These are phyloP conservation scores for Xylariaceae sp. DNA, from an alignment of 2,329 filamentous ascomycete genomes.

Conservation along the genomic window DNA sequence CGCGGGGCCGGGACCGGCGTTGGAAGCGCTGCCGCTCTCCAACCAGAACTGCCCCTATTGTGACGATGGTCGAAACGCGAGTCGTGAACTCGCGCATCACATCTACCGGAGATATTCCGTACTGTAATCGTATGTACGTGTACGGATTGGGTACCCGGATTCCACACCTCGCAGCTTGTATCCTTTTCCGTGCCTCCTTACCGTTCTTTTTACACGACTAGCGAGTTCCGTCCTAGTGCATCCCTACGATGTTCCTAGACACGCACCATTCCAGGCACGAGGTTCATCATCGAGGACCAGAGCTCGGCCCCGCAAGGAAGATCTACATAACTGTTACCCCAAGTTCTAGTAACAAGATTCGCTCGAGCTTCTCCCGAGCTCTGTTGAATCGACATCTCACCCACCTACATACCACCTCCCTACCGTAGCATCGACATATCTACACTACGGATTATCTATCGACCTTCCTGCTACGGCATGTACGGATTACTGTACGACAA, in stretches of 20 bases:
- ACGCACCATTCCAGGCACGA: not conserved
- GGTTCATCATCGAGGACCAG: not conserved
- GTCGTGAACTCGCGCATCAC: not conserved
- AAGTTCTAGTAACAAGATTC: not conserved
- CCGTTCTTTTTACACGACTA: too few relatives aligned
- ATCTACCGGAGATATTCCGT: too few relatives aligned
- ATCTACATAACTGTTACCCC: not conserved
- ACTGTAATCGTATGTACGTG: too few relatives aligned
- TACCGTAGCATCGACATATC: too few relatives aligned
- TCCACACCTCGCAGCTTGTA: too few relatives aligned
- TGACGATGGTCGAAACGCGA: not conserved
- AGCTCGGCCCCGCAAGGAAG: slow-evolving; percentile 3
- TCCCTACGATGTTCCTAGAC: not conserved
- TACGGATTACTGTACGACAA: too few relatives aligned
- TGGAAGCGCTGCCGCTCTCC: not conserved
- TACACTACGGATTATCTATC: too few relatives aligned
- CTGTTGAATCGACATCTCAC: not conserved
- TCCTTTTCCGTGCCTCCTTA: too few relatives aligned
- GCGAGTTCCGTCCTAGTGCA: too few relatives aligned
- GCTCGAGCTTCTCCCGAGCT: not conserved
- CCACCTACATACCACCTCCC: not conserved
- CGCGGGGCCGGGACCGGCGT: not conserved
- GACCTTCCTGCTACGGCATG: too few relatives aligned
- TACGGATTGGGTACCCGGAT: too few relatives aligned
- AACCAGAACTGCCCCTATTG: not conserved